These are phyloP conservation scores for Penicillium fimorum DNA, from an alignment of 495 filamentous ascomycete species.

Conservation along the genomic window DNA sequence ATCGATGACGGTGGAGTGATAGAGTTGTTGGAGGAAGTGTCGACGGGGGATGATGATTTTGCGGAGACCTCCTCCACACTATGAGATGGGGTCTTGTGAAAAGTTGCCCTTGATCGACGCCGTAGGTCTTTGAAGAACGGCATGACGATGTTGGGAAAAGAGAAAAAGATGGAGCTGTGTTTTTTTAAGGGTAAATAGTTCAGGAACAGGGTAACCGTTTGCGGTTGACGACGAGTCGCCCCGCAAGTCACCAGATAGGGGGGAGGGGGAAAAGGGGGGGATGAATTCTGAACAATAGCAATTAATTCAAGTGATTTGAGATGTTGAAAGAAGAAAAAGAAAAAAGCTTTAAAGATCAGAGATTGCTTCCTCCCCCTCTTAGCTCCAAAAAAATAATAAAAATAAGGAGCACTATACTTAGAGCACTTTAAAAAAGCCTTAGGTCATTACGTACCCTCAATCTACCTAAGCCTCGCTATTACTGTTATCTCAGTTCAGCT, in stretches of 20 bases:
- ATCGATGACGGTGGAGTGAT: constrained; percentile 61
- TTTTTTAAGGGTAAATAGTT: constrained; percentile 8
- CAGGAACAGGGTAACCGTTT: constrained; percentile 40
- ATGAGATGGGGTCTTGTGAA: constrained; percentile 54
- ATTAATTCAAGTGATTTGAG: neutral
- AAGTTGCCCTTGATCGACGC: constrained; percentile 67
- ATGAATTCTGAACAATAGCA: constrained; percentile 1
- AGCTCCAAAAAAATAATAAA: neutral
- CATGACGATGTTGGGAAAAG: constrained; percentile 33
- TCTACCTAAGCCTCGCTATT: neutral
- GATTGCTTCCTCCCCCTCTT: neutral
- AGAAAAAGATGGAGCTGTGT: neutral
- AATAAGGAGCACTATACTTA: neutral
- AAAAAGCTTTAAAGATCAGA: neutral
- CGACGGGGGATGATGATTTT: constrained; percentile 64
- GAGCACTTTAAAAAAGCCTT: neutral
- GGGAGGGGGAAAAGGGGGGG: neutral
- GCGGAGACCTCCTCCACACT: constrained; percentile 51
- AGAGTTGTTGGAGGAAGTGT: constrained; percentile 54
- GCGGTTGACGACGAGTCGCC: constrained; percentile 26
- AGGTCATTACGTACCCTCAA: constrained; percentile 26
- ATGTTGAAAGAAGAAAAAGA: neutral
- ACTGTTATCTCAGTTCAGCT: neutral
- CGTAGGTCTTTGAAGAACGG: constrained; percentile 77
- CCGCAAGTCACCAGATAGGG: constrained; percentile 19